Conservation (phyloP, 305 asterid species). For the Solanum hybrid region DNA sequence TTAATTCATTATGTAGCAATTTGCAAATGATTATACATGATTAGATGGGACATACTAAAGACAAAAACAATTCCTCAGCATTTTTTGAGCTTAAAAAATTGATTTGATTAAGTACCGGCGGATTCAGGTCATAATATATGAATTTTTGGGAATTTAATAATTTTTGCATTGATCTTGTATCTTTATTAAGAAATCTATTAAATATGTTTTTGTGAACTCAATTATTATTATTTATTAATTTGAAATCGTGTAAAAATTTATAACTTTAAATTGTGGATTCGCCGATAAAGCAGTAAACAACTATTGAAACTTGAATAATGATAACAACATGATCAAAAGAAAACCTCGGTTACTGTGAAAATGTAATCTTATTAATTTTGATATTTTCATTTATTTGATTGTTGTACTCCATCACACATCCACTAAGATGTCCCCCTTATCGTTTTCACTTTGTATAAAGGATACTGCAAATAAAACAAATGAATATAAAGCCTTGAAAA, state of each 20-base stretch:
- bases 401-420: conserved; percentile 8
- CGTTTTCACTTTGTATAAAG: conserved; percentile 4
- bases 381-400: neutral
- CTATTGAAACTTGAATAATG: conserved; percentile 28
- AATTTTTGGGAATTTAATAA: neutral
- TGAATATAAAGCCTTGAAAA: conserved; percentile 20
- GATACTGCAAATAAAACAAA: neutral
- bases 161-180: neutral
- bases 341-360: conserved; percentile 18
- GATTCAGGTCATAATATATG: too few relatives aligned
- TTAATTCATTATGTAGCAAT: too few relatives aligned
- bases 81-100: too few relatives aligned
- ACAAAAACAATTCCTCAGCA: too few relatives aligned
- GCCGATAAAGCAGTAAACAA: neutral
- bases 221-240: neutral
- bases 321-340: conserved; percentile 22
- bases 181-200: neutral
- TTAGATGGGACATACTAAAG: too few relatives aligned
- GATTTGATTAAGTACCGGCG: too few relatives aligned
- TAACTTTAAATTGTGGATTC: fast-evolving
- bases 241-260: fast-evolving
- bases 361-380: neutral
- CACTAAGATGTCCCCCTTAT: conserved; percentile 6
- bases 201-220: fast-evolving
- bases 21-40: too few relatives aligned